Evolutionary conservation across 805 yeast genomes (phyloP), one percentile per base, ranked within the genome.

Genomic region (Naumovozyma dairenensis): DNA sequence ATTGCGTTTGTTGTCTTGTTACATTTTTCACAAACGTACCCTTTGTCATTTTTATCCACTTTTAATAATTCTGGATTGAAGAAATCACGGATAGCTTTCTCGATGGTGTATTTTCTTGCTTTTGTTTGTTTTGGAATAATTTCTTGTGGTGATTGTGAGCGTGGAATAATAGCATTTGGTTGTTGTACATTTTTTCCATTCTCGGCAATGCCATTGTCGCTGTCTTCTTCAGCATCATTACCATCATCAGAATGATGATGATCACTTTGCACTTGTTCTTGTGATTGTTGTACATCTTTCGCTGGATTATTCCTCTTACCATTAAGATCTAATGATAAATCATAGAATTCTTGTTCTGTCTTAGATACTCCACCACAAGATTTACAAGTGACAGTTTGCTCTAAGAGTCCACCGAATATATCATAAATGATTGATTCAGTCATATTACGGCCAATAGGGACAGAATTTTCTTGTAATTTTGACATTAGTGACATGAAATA

Each of bases 301-400:
- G n/a, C n/a, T 24, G 13, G 8, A 5, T 12, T 24, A 12, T 62
- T 74, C 44, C 64, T 72, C 42, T 58, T 60, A 31, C 68, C 67
- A 31, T 73, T 74, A 42, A 92, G 66, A 32, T 92, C 87, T 32
- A 92, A 67, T 6, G 95, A 81, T 36, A 92, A 65, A 61, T 92
- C 98, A 55, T 87, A 87, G 50, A 92, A 82, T 50, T 92, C 96
- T 60, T 92, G 98, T 44, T 78, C 76, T 5, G 98, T 92, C 33
- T 74, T 75, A 10, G 94, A 81, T 15, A 82, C 74, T 46, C 81
- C 74, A n/a, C 78, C 74, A 62, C 98, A 92, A 34, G 65, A 71
- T 42, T 72, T 71, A 62, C 98, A 92, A 0, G 82, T 77, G 14
- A 92, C 94, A 25, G 74, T 69, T 62, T 92, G 98, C 46, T 78